Conservation (phyloP, 495 filamentous ascomycete genomes). For the Penicillium coffeae region DNA sequence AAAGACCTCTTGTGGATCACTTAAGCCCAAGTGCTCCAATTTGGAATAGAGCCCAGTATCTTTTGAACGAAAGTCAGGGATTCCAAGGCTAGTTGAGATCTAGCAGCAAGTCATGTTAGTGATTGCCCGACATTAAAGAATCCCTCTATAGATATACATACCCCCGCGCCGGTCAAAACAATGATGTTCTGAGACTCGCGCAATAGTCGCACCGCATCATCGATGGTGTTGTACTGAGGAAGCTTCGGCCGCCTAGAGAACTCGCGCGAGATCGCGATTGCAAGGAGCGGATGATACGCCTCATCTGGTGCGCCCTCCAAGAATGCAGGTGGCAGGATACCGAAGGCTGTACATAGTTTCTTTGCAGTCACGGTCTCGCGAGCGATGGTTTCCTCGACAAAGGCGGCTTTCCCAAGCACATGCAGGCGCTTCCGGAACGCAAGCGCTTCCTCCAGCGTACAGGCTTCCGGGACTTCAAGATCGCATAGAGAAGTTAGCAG, state of each 20-base stretch:
- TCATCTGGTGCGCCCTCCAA: slow-evolving; percentile 70
- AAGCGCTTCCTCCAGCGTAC: slow-evolving; percentile 69
- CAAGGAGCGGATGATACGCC: slow-evolving; percentile 70
- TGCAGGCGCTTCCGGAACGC: slow-evolving; percentile 66
- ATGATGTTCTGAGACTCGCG: slow-evolving; percentile 76
- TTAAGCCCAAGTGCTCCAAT: slow-evolving; percentile 68
- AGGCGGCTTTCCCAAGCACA: slow-evolving; percentile 68
- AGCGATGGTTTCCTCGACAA: slow-evolving; percentile 69
- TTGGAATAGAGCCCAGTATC: slow-evolving; percentile 67
- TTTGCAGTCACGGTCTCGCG: slow-evolving; percentile 65
- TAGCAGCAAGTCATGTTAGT: slow-evolving; percentile 13
- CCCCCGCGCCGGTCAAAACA: slow-evolving; percentile 89
- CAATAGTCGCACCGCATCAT: slow-evolving; percentile 80
- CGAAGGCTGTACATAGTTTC: slow-evolving; percentile 91
- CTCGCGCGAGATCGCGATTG: slow-evolving; percentile 75
- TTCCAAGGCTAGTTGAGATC: slow-evolving; percentile 72
- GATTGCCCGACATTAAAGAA: background rate
- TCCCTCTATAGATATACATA: slow-evolving; percentile 26
- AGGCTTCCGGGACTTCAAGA: slow-evolving; percentile 52
- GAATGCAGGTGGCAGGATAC: slow-evolving; percentile 70
- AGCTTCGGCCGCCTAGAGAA: slow-evolving; percentile 78
- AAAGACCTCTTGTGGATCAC: slow-evolving; percentile 91
- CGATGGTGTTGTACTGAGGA: slow-evolving; percentile 74
- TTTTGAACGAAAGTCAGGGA: slow-evolving; percentile 67
- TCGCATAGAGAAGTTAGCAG: slow-evolving; percentile 11